Conservation (phyloP, 805 yeast species). For the Ogataea siamensis region DNA sequence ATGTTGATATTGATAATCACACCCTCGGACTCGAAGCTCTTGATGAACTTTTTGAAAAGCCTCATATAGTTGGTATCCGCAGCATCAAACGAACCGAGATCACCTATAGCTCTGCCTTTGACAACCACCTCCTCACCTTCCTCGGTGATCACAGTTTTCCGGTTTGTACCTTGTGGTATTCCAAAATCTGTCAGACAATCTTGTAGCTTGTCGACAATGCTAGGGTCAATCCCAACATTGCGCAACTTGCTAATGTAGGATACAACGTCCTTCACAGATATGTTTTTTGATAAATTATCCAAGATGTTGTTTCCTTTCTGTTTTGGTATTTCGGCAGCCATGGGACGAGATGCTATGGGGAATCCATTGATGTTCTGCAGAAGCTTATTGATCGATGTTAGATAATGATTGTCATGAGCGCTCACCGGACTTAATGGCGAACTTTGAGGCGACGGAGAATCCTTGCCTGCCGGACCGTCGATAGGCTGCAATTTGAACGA, state of each 20-base stretch:
- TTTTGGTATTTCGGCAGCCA: conserved; percentile 15
- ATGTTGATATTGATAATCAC: conserved; percentile 33
- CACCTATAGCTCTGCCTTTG: conserved; percentile 24
- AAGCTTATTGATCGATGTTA: conserved; percentile 32
- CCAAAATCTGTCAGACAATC: conserved; percentile 35
- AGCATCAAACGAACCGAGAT: conserved; percentile 33
- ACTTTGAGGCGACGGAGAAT: conserved; percentile 10
- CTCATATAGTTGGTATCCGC: conserved; percentile 36
- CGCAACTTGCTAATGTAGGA: conserved; percentile 39
- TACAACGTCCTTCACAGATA: conserved; percentile 33
- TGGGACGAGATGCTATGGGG: conserved; percentile 15
- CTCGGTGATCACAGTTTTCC: conserved; percentile 11
- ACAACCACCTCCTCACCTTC: conserved; percentile 25
- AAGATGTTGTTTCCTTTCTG: conserved; percentile 15
- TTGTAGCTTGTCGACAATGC: conserved; percentile 36
- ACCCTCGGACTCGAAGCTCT: conserved; percentile 42
- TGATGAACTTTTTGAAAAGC: conserved; percentile 43
- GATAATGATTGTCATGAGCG: conserved; percentile 21
- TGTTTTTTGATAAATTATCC: conserved; percentile 17
- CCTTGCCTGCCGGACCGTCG: not conserved
- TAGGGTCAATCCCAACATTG: conserved; percentile 29
- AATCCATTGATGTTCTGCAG: conserved; percentile 32
- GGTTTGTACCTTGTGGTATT: conserved; percentile 1
- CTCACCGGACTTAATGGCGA: conserved; percentile 14
- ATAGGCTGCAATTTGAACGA: conserved; percentile 18